phyloP scores from a whole-genome alignment of 306 rosid genomes.

The Aeschynomene evenia region DNA sequence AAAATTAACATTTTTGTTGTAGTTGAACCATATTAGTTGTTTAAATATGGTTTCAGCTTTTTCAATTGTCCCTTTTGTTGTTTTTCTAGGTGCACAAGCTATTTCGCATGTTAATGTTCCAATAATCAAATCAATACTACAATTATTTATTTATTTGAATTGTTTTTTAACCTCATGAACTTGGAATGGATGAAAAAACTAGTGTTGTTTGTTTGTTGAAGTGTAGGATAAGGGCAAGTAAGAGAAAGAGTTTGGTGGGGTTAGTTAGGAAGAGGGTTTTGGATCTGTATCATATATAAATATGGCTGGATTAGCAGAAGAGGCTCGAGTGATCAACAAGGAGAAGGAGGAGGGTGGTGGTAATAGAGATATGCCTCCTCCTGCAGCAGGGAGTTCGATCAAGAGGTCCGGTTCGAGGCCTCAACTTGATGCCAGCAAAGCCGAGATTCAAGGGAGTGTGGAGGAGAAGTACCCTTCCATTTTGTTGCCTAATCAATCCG shows the following conservation, averaged over 20 bases:
- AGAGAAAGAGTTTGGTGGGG: conserved; percentile 46
- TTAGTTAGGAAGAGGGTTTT: conserved; percentile 35
- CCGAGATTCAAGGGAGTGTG: conserved; percentile 77
- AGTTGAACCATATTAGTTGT: no score
- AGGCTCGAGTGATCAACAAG: conserved; percentile 31
- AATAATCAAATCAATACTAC: background rate
- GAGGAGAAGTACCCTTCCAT: conserved; percentile 91
- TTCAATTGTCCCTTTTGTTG: background rate
- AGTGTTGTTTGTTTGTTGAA: conserved; percentile 8
- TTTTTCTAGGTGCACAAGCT: background rate
- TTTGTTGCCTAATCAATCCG: conserved; percentile 93
- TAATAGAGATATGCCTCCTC: conserved; percentile 64
- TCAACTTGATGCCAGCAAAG: conserved; percentile 93
- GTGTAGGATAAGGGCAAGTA: conserved; percentile 33
- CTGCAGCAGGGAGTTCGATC: conserved; percentile 59
- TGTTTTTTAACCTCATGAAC: background rate
- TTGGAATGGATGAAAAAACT: background rate
- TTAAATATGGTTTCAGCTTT: background rate
- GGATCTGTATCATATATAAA: conserved; percentile 31
- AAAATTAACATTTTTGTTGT: no score
- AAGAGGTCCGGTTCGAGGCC: conserved; percentile 90
- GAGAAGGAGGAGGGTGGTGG: conserved; percentile 40
- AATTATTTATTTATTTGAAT: background rate
- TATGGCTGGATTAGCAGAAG: conserved; percentile 55
- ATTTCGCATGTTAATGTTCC: background rate